A percentile compares a stretch with the other conserved stretches of the same genome.
These are phyloP conservation scores for Metarhizium brunneum DNA, from an alignment of 2,329 filamentous ascomycete species.

Conservation along the genomic window DNA sequence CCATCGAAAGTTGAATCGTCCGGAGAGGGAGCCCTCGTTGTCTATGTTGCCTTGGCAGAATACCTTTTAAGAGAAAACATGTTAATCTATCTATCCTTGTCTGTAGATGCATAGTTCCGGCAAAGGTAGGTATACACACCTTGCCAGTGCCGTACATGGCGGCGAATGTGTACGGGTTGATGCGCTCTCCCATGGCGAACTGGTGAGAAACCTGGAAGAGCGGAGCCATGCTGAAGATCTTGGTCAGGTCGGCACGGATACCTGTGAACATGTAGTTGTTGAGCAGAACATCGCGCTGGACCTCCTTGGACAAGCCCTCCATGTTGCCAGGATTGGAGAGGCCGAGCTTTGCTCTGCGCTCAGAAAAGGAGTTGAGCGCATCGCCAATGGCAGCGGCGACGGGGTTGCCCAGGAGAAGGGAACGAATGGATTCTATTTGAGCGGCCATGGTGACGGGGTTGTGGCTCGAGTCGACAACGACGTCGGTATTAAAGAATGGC, in stretches of 20 bases:
- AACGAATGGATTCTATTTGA: conserved; percentile 41
- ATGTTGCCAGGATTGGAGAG: conserved; percentile 88
- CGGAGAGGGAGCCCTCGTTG: conserved; percentile 79
- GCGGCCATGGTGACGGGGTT: conserved; percentile 38
- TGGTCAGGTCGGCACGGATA: conserved; percentile 90
- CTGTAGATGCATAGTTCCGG: not conserved
- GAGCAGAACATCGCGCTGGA: conserved; percentile 91
- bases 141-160: conserved; percentile 89
- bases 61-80: conserved; percentile 43
- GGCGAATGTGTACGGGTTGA: conserved; percentile 92
- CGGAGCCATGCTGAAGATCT: conserved; percentile 87
- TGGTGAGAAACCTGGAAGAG: conserved; percentile 97
- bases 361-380: conserved; percentile 71
- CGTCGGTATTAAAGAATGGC: conserved; percentile 7
- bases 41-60: conserved; percentile 95
- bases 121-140: conserved; percentile 37
- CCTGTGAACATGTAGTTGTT: conserved; percentile 97
- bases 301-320: conserved; percentile 82
- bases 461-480: conserved; percentile 15
- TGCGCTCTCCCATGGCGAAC: conserved; percentile 85
- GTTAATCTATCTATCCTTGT: not conserved
- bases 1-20: conserved; percentile 92
- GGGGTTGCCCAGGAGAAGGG: conserved; percentile 66
- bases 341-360: conserved; percentile 79
- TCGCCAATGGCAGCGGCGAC: conserved; percentile 61